Conservation (phyloP, 495 filamentous ascomycete species). For the Lentithecium fluviatile region DNA sequence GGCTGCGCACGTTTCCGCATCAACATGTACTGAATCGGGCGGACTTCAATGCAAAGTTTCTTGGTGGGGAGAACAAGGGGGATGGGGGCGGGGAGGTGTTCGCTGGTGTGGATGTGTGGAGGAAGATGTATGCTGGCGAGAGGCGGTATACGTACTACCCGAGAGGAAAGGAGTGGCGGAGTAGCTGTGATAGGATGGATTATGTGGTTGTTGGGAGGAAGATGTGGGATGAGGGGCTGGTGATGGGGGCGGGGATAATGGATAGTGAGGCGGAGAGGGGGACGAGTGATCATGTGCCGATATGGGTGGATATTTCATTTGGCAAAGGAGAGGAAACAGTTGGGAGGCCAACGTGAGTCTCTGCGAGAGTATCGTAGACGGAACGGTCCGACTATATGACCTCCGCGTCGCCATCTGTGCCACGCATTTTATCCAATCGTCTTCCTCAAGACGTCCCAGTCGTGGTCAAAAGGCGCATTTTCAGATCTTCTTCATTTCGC, state of each 20-base stretch:
- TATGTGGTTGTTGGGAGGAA: constrained; percentile 35
- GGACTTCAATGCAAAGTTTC: constrained; percentile 52
- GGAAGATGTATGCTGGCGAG: constrained; percentile 35
- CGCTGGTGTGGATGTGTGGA: constrained; percentile 37
- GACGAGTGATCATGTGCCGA: constrained; percentile 42
- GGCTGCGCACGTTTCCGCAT: constrained; percentile 43
- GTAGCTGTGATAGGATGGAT: constrained; percentile 44
- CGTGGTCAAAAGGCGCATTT: too few relatives aligned
- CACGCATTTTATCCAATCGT: too few relatives aligned
- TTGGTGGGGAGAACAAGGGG: constrained; percentile 30
- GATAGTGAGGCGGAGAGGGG: constrained; percentile 39
- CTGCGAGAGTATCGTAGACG: too few relatives aligned
- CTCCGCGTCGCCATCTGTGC: too few relatives aligned
- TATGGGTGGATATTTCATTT: constrained; percentile 32
- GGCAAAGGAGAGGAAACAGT: too few relatives aligned
- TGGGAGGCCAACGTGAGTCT: too few relatives aligned
- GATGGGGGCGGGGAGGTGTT: constrained; percentile 16
- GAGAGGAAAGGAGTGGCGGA: constrained; percentile 34
- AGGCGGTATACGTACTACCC: constrained; percentile 43
- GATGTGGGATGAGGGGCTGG: constrained; percentile 15
- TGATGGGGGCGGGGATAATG: constrained; percentile 38
- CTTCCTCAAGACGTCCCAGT: too few relatives aligned
- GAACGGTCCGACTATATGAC: too few relatives aligned
- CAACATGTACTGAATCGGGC: constrained; percentile 51
- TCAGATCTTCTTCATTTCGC: too few relatives aligned